Evolutionary conservation across 1,139 yeast genomes (phyloP), one percentile per base, ranked within the genome.

Genomic region (Meyerozyma carpophila): DNA sequence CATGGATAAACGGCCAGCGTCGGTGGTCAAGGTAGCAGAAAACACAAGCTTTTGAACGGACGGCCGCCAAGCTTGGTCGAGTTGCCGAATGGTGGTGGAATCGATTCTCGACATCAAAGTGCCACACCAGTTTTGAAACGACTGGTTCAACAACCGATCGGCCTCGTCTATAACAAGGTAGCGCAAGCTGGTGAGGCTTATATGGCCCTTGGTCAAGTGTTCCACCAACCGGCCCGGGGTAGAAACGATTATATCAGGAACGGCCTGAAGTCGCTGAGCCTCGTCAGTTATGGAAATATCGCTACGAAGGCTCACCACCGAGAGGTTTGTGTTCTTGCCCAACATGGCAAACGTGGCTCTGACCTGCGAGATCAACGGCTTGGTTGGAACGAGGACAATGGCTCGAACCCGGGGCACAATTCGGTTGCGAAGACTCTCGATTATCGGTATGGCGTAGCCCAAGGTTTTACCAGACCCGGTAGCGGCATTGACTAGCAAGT

Each of bases 381-480:
- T 83, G 7, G 99, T 94, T 5, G 99, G 99, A 0, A 93, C 90
- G 27, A 93, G 61, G 1, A 93, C 71, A 3, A 93, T 69, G 27
- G 95, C 94, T 41, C 96, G 70, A 3, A 88, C 63, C 43, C 82
- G 70, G 1, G 95, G 93, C 2, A 89, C 91, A 0, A 77, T 68
- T 47, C 96, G 73, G 11, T 66, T 63, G 13, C 75, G 68, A 43
- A 93, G 68, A 4, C 79, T 69, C 49, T 90, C 90, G 2, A 94
- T 73, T 9, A 93, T 77, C 1, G 98, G 98, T 3, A 93, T 74
- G 47, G 82, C 75, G 59, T 93, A 93, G 8, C 97, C 95, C 43
- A 94, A 68, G 0, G 99, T 93, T 60, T 93, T 93, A 56, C 99
- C 99, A 0, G 96, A 86, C 42, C 99, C 99, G 0, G 99, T 93